Evolutionary conservation across 2,329 filamentous ascomycete species (phyloP).

Genomic region (Didymella sp.): DNA sequence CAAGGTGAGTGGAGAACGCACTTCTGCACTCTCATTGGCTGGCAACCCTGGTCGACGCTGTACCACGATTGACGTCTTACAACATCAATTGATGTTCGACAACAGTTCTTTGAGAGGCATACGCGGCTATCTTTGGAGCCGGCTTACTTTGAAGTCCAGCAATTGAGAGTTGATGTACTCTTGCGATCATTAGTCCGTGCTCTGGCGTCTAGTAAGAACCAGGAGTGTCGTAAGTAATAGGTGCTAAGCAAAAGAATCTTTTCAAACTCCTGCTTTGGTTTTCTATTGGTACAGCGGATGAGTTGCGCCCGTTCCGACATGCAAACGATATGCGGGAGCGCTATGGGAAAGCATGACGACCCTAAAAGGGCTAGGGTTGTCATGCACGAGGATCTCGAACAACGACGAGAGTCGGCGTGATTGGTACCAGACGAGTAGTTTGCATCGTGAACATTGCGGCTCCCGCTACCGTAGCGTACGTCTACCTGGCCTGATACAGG

Average conservation of each 20-base stretch:
- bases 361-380: constrained; percentile 27
- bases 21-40: constrained; percentile 38
- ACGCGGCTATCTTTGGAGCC: constrained; percentile 13
- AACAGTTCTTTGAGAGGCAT: constrained; percentile 26
- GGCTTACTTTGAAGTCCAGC: neutral
- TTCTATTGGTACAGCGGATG: constrained; percentile 30
- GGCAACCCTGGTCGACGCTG: constrained; percentile 21
- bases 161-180: neutral
- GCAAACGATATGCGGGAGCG: constrained; percentile 42
- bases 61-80: constrained; percentile 38
- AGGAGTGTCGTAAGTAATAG: neutral
- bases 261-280: constrained; percentile 1
- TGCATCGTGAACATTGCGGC: constrained; percentile 26
- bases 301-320: constrained; percentile 30
- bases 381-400: constrained; percentile 26
- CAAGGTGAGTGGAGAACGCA: constrained; percentile 22
- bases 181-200: no score
- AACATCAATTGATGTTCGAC: constrained; percentile 29
- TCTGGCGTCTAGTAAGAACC: neutral
- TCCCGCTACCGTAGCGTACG: neutral
- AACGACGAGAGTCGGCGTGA: constrained; percentile 21
- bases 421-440: constrained; percentile 29
- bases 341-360: constrained; percentile 32
- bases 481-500: constrained; percentile 19
- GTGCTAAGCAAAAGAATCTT: constrained; percentile 12